A percentile compares a stretch with the other conserved stretches of the same genome.
phyloP scores from a whole-genome alignment of 192 early-diverging fungal species.

The Podila minutissima region DNA sequence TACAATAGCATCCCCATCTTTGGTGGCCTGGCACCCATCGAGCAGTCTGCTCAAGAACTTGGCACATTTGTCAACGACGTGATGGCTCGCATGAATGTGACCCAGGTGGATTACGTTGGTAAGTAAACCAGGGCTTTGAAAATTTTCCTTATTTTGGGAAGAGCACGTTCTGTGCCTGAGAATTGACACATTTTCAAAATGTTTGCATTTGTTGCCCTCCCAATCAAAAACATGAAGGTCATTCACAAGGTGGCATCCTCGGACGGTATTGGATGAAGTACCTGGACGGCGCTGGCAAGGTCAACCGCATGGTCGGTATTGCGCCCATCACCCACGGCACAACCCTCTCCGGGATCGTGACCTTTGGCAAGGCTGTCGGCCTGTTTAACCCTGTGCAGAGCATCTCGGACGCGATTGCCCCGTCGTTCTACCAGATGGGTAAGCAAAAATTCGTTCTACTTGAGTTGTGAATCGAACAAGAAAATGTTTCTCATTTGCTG shows the following conservation, averaged over 20 bases:
- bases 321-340: constrained; percentile 40
- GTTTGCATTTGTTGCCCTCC: too few species aligned
- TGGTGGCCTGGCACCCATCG: constrained; percentile 23
- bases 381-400: constrained; percentile 17
- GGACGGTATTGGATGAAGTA: constrained; percentile 40
- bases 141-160: too few species aligned
- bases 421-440: constrained; percentile 33
- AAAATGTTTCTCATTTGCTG: not conserved
- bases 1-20: constrained; percentile 20
- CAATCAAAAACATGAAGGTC: not conserved
- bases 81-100: constrained; percentile 15
- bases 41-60: constrained; percentile 35
- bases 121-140: too few species aligned
- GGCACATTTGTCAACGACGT: constrained; percentile 18
- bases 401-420: constrained; percentile 27
- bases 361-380: constrained; percentile 18
- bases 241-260: constrained; percentile 39
- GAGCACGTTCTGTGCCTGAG: too few species aligned
- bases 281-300: constrained; percentile 33
- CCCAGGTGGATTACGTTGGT: constrained; percentile 35
- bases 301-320: constrained; percentile 37
- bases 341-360: constrained; percentile 22
- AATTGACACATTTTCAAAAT: too few species aligned
- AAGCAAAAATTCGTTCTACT: not conserved
- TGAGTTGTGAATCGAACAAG: too few species aligned